phyloP scores from a whole-genome alignment of 2,329 filamentous ascomycete species.

The Monilinia aucupariae region DNA sequence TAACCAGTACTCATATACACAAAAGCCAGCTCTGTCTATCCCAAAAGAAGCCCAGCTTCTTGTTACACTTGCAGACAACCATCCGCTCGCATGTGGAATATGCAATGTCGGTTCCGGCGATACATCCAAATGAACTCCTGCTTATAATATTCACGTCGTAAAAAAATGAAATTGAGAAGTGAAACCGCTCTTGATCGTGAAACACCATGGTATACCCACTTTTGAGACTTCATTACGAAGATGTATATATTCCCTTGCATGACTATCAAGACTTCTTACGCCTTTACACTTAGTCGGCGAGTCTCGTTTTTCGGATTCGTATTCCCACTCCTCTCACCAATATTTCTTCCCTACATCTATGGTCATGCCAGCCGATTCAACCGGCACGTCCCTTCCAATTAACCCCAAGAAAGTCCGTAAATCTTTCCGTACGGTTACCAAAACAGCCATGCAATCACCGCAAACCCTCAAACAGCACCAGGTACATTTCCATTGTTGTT shows the following conservation, averaged over 20 bases:
- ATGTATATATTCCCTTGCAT: neutral
- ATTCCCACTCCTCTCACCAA: neutral
- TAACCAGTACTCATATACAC: neutral
- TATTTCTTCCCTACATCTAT: neutral
- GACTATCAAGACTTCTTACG: neutral
- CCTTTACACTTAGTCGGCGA: neutral
- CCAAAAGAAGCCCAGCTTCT: slow-evolving; percentile 1
- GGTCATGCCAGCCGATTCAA: neutral
- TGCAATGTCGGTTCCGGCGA: neutral
- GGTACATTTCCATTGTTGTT: slow-evolving; percentile 31
- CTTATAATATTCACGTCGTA: neutral
- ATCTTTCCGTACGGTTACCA: slow-evolving; percentile 29
- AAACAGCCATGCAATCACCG: slow-evolving; percentile 30
- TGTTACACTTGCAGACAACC: neutral
- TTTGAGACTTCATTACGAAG: neutral
- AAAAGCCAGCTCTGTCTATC: slow-evolving; percentile 1
- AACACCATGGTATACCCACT: neutral
- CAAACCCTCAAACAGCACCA: slow-evolving; percentile 36
- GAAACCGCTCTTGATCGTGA: neutral
- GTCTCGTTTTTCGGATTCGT: neutral
- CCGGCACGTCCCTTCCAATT: neutral
- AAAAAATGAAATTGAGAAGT: neutral
- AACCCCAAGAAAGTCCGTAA: slow-evolving; percentile 15
- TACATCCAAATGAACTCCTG: neutral
- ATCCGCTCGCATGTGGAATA: neutral